Conservation (phyloP, 108 stramenopile genomes). For the Cyclotella sp. region DNA sequence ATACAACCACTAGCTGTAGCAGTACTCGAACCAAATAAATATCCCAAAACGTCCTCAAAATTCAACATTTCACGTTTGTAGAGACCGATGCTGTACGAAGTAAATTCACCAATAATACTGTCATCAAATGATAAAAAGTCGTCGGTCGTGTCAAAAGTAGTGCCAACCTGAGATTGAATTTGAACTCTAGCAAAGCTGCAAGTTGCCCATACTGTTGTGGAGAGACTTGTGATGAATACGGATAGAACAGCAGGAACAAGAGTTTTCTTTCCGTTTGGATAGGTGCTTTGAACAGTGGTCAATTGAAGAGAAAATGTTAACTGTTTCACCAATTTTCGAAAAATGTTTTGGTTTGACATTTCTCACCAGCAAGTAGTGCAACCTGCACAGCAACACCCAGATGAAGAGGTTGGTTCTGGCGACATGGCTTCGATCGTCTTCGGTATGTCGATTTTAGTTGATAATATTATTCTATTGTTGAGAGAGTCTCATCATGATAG, state of each 20-base stretch:
- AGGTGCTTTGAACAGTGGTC: not conserved
- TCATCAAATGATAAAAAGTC: not conserved
- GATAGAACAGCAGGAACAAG: not conserved
- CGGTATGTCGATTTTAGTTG: too few species aligned
- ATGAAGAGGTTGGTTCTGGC: too few species aligned
- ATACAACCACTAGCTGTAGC: not conserved
- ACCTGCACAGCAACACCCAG: too few species aligned
- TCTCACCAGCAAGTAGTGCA: too few species aligned
- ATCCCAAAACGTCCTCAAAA: not conserved
- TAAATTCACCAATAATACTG: not conserved
- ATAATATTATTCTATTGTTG: too few species aligned
- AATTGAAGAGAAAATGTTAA: too few species aligned
- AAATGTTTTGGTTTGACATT: too few species aligned
- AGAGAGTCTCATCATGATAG: too few species aligned
- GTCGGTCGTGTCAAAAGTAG: not conserved
- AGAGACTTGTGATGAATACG: not conserved
- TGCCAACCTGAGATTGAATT: not conserved
- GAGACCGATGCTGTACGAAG: not conserved
- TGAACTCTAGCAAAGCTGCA: constrained; percentile 1
- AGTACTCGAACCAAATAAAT: constrained; percentile 1
- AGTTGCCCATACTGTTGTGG: not conserved
- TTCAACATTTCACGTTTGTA: not conserved
- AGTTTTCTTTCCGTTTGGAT: not conserved
- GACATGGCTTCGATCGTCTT: too few species aligned
- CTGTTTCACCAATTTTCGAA: too few species aligned